Evolutionary conservation across 2,329 filamentous ascomycete species (phyloP).

Genomic region (Gaeumannomyces tritici): DNA sequence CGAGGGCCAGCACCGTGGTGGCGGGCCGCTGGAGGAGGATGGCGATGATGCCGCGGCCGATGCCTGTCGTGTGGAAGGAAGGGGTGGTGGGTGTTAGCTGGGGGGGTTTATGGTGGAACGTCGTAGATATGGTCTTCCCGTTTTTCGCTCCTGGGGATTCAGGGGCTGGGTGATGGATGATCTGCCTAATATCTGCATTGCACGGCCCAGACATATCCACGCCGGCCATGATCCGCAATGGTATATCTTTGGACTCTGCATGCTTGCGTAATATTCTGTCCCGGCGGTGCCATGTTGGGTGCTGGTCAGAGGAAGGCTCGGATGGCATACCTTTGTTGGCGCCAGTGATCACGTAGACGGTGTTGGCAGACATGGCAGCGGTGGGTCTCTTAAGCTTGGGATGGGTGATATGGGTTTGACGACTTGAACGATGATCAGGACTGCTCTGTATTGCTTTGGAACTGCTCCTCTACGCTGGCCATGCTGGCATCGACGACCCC

Average conservation of each 20-base stretch:
- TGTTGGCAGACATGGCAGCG: conserved; percentile 13
- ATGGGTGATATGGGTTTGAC: background rate
- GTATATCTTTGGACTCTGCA: too few species aligned
- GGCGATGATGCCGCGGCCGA: conserved; percentile 9
- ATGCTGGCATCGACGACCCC: background rate
- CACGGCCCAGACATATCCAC: too few species aligned
- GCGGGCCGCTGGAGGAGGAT: conserved; percentile 13
- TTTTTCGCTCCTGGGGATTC: too few species aligned
- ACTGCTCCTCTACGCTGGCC: background rate
- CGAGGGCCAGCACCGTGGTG: conserved; percentile 16
- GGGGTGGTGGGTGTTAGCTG: too few species aligned
- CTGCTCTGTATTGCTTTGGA: too few species aligned
- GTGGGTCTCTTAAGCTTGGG: background rate
- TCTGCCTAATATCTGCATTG: too few species aligned
- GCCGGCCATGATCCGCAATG: too few species aligned
- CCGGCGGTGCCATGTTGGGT: too few species aligned
- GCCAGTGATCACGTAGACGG: conserved; percentile 18
- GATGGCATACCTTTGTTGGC: conserved; percentile 16
- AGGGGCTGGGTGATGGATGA: too few species aligned
- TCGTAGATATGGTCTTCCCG: too few species aligned
- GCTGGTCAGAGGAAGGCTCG: background rate
- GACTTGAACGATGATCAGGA: background rate
- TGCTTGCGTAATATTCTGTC: too few species aligned
- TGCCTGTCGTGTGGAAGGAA: conserved; percentile 4
- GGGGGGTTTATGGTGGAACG: too few species aligned